Base-by-base conservation (phyloP, 106 monocot species). In the Amphibolis antarctica region DNA sequence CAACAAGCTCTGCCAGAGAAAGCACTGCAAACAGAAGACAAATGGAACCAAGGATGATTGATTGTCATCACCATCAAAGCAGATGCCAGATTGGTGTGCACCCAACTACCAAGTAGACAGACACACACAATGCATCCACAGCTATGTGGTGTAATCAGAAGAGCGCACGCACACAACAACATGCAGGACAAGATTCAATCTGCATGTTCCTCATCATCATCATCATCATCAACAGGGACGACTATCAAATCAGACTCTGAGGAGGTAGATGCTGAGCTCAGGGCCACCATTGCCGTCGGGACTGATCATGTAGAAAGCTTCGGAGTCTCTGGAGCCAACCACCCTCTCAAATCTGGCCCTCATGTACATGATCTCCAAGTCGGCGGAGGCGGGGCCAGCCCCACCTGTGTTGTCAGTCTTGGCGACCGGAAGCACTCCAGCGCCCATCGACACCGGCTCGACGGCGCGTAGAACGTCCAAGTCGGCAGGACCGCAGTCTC, bases 221-320 rank as follows among this genome's bases (percentile, higher is more conserved):
- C 20, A 20, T 14, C 20, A 17, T 50, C 20, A 17, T 50, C 20
- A 49, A 49, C 7, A 23, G 11, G 23, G 25, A 9, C 59, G 20
- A 19, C 60, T 18, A 43, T n/a, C 60, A 42, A 42, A 58, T 55
- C 24, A 83, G 43, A 71, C 71, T 71, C 83, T 84, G 12, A 84
- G 80, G 56, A 84, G 43, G 71, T 84, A 84, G 67, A 84, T 77
- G 62, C 79, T 84, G 54, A 84, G 74, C 64, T 84, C 83, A 46
- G 83, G 76, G 9, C 83, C 83, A 27, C 80, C 73, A 29, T 59
- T 76, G 20, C 65, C 70, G 60, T 86, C 86, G 11, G 86, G 86
- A 69, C 75, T 86, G 76, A 82, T 79, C 86, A 86, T 86, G 71
- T 86, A 86, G 62, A 82, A 86, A 1, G 85, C 85, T 69, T 86